Evolutionary conservation across 176 grass and related monocot species (phyloP), one percentile per base, ranked within the genome.

Genomic region (Pontederia crassipes): DNA sequence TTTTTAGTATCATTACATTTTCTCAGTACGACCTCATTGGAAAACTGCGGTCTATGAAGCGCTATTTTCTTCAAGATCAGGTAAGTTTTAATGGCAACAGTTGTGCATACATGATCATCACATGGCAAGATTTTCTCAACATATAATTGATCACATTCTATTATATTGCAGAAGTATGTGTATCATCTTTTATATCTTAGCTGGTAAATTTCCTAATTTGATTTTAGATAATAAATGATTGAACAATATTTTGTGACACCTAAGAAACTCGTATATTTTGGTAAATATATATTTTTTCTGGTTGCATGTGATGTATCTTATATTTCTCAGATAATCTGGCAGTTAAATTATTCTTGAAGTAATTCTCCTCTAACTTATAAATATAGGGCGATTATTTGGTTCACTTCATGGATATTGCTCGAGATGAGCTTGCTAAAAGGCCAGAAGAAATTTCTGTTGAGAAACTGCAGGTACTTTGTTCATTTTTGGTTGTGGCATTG

Each of bases 361-460:
- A 12, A 64, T 78, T 64, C 35, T 62, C 51, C 27, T 48, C 62
- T 73, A 18, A 24, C 20, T 73, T 78, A 68, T 61, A 76, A 71
- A 74, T 76, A 9, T 69, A 98, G 93, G 93, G 93, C 72, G 93
- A 98, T 74, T 98, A 92, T 87, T 83, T 98, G 81, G 93, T 98
- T 75, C 93, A 98, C 74, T 98, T 98, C 81, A 98, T 98, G 84
- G 93, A 98, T 81, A 98, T 92, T 83, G 88, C 93, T 71, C 63
- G 77, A 79, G 93, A 98, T 71, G 93, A 98, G 72, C 88, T 98
- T 75, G 75, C 71, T 18, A 98, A 92, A 74, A 92, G 71, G 70
- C 87, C 79, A 48, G 80, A 85, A 75, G 93, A 98, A 78, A 87
- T 98, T 75, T 98, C 82, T 65, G 73, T 84, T 74, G 93, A 92